phyloP scores from a whole-genome alignment of 2,329 filamentous ascomycete genomes.

The Phialocephala sp. region DNA sequence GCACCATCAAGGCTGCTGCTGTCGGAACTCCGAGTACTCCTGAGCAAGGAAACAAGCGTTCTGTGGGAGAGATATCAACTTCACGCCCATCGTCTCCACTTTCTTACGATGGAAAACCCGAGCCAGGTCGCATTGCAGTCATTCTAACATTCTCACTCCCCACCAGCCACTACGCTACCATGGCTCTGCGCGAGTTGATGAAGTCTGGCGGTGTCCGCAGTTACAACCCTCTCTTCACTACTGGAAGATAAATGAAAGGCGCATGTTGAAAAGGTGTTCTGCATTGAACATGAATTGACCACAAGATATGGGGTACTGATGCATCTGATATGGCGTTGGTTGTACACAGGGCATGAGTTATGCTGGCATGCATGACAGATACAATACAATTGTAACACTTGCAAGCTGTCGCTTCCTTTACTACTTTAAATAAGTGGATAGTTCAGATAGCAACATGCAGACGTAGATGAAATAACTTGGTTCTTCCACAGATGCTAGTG shows the following conservation, averaged over 20 bases:
- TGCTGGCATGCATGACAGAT: conserved; percentile 13
- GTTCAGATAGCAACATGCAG: neutral
- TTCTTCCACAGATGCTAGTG: neutral
- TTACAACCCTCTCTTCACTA: conserved; percentile 66
- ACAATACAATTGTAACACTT: conserved; percentile 1
- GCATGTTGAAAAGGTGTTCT: neutral
- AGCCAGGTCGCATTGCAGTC: conserved; percentile 64
- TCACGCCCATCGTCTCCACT: conserved; percentile 1
- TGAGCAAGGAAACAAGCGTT: conserved; percentile 17
- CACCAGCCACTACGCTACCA: conserved; percentile 83
- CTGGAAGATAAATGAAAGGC: conserved; percentile 15
- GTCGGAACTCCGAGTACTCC: conserved; percentile 11
- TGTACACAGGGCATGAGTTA: conserved; percentile 15
- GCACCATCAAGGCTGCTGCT: conserved; percentile 29
- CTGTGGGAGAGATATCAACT: conserved; percentile 26
- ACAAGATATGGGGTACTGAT: conserved; percentile 5
- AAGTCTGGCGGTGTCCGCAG: conserved; percentile 66
- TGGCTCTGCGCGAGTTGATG: conserved; percentile 81
- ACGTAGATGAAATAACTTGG: neutral
- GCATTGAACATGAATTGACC: neutral
- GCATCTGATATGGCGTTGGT: conserved; percentile 19
- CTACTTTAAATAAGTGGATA: conserved; percentile 8
- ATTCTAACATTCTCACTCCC: conserved; percentile 77
- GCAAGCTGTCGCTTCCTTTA: conserved; percentile 1
- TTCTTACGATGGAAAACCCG: neutral